Conservation (phyloP, 2,329 filamentous ascomycete species). For the Colletotrichum brevisporum region DNA sequence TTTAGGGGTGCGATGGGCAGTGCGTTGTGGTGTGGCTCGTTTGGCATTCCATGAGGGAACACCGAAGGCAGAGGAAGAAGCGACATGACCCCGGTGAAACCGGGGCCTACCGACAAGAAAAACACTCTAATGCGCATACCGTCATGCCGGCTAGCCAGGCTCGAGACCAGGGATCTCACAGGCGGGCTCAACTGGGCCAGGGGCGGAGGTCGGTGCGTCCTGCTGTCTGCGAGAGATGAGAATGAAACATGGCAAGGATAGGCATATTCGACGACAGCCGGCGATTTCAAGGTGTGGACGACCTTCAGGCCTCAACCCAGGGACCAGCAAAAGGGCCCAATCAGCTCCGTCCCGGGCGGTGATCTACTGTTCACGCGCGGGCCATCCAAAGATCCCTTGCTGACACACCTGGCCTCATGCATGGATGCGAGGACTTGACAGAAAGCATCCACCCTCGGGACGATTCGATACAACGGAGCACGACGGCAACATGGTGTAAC, state of each 20-base stretch:
- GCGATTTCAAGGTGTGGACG: constrained; percentile 12
- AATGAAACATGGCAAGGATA: constrained; percentile 40
- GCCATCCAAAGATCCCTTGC: constrained; percentile 29
- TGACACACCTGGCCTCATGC: constrained; percentile 23
- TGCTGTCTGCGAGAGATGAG: constrained; percentile 31
- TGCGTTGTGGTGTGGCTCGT: constrained; percentile 8
- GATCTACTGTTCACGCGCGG: constrained; percentile 37
- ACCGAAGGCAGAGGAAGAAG: neutral
- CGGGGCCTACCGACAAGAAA: constrained; percentile 41
- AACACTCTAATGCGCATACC: constrained; percentile 40
- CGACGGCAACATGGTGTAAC: constrained; percentile 1
- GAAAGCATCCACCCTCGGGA: constrained; percentile 32
- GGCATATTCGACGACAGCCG: constrained; percentile 10
- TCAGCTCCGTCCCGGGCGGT: constrained; percentile 6
- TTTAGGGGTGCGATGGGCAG: constrained; percentile 15
- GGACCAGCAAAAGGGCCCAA: constrained; percentile 14
- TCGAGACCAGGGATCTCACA: constrained; percentile 25
- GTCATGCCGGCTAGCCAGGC: constrained; percentile 32
- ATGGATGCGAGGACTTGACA: constrained; percentile 35
- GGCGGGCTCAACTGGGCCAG: neutral
- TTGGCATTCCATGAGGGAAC: constrained; percentile 22
- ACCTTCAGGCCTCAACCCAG: neutral
- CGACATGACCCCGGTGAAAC: constrained; percentile 41
- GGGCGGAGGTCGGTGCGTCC: constrained; percentile 13
- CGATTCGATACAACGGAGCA: constrained; percentile 17